phyloP scores from a whole-genome alignment of 1,139 yeast species.

The Geotrichum histeridarum region DNA sequence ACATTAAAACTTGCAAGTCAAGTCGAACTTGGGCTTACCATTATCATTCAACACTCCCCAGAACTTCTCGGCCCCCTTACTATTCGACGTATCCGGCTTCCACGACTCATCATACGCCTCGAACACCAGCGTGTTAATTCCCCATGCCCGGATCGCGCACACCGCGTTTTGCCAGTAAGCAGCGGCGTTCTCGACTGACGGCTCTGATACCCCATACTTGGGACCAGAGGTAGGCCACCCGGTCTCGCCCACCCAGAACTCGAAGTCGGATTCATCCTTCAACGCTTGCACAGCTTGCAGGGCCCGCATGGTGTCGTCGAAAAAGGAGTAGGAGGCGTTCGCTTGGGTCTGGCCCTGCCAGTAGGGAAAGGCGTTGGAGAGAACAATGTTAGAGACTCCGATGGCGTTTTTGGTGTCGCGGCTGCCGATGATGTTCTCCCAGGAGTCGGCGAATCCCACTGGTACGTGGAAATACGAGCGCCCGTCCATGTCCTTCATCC shows the following conservation, averaged over 20 bases:
- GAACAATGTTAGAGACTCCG: slow-evolving; percentile 73
- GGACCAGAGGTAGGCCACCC: slow-evolving; percentile 97
- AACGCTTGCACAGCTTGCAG: slow-evolving; percentile 76
- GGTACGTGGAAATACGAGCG: slow-evolving; percentile 62
- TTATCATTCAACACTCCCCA: slow-evolving; percentile 82
- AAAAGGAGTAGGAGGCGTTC: slow-evolving; percentile 82
- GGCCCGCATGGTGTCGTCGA: slow-evolving; percentile 95
- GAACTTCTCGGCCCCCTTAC: slow-evolving; percentile 77
- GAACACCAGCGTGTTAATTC: slow-evolving; percentile 82
- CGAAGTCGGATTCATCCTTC: slow-evolving; percentile 78
- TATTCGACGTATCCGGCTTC: slow-evolving; percentile 85
- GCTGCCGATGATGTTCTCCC: slow-evolving; percentile 88
- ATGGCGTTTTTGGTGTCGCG: slow-evolving; percentile 66
- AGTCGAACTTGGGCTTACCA: slow-evolving; percentile 37
- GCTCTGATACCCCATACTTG: slow-evolving; percentile 47
- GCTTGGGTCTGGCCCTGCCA: slow-evolving; percentile 93
- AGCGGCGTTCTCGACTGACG: slow-evolving; percentile 68
- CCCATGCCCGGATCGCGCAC: slow-evolving; percentile 94
- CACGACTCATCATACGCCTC: slow-evolving; percentile 95
- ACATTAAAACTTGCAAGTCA: slow-evolving; percentile 21
- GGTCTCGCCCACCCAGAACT: slow-evolving; percentile 96
- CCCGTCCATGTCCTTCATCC: slow-evolving; percentile 74
- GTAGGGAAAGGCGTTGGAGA: slow-evolving; percentile 93
- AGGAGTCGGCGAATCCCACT: slow-evolving; percentile 92
- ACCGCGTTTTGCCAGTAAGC: slow-evolving; percentile 80